Evolutionary conservation across 805 yeast genomes (phyloP), one percentile per base, ranked within the genome.

Genomic region (Monosporozyma yasuniensis): DNA sequence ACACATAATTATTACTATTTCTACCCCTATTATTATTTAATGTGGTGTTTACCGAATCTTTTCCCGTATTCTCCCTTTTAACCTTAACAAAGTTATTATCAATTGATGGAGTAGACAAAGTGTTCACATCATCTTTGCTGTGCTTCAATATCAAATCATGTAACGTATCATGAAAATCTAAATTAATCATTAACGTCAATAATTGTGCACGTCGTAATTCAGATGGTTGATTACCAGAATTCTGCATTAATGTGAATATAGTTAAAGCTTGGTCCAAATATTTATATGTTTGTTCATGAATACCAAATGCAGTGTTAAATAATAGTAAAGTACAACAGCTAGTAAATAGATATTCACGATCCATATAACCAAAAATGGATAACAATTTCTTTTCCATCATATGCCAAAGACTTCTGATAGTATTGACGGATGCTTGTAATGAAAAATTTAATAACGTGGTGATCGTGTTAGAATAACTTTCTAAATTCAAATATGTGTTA

Each of bases 361-460:
- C 95, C 91, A 85, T 84, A 72, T 87, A 85, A 2, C 95, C 93
- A 67, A 85, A 85, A 42, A 84, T 65, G 0, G 95, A 91, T n/a
- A 85, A 82, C 88, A 83, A 83, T 55, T 83, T 84, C 50, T 82
- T 85, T 0, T 85, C 87, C 61, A 82, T 71, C 44, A 85, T 68
- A 0, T 84, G 81, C 91, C 91, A 84, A 3, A 85, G 68, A 0
- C 84, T 79, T 54, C 87, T 72, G 38, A 85, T 78, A 0, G 89
- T 81, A 60, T 84, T 84, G 44, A 85, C 83, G 0, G 90, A 83
- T 0, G 89, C 91, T 61, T 84, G 91, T 63, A 85, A 80, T 0
- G 90, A 83, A 3, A 89, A 83, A 63, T 84, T 85, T 54, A 85
- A 67, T 42, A 85, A 69, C 0, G 86, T 78, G n/a, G 84, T 70